Base-by-base conservation (phyloP, 495 filamentous ascomycete species). In the Annulohypoxylon nitens region DNA sequence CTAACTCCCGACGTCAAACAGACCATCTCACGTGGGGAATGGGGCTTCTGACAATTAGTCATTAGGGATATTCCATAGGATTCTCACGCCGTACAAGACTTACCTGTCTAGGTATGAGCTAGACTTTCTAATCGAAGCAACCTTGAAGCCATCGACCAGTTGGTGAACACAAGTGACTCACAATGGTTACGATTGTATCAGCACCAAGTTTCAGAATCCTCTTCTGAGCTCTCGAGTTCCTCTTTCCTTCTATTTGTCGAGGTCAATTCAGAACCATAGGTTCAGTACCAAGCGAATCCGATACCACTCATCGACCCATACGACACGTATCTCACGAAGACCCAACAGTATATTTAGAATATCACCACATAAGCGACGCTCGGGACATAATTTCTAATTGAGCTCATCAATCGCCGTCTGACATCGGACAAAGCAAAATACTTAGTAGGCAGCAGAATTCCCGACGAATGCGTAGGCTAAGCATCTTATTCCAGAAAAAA, bases 401-500 rank as follows among this genome's bases (percentile, higher is more conserved):
- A 43, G 57, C 18, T 60, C 3, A 16, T 33, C 33, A 5, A 20
- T 34, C 16, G 4, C 39, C 57, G 26, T 14, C 2, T 26, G 2
- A 6, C 1, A 30, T 20, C 57, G 10, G 20, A 37, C 3, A 10
- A 33, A n/a, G 50, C 39, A 4, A 4, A n/a, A 14, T 14, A 7
- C 26, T 12, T n/a, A 20, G 33, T 26, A 37, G 33, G 33, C n/a
- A 36, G 53, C 53, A 20, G 25, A 30, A n/a, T 54, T 11, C 14
- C 53, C 30, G 2, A 16, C 53, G 33, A 9, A 37, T 37, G 30
- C 53, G 11, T 57, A 36, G 30, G 33, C 53, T 37, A 45, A 69
- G 58, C 61, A 45, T 37, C 36, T 70, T 70, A 55, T 58, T 58
- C 48, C 39, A 20, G 39, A 34, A 25, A 14, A 58, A 48, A 61